A percentile compares a stretch with the other conserved stretches of the same genome.
Conservation (phyloP, 2,329 filamentous ascomycete genomes). For the Botrytis cinerea region DNA sequence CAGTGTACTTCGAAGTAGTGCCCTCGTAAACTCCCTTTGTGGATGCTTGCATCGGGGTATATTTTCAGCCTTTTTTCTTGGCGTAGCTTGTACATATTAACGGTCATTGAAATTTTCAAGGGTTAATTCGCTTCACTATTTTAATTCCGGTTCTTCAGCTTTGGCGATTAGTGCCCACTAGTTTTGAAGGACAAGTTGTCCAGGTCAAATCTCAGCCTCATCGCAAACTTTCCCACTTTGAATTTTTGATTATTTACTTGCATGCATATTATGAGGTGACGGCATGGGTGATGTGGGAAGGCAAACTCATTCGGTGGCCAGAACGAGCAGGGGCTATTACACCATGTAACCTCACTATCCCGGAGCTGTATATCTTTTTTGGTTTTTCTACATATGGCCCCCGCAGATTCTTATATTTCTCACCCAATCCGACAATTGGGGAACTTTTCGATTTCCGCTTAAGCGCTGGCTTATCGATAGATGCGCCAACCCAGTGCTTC, state of each 20-base stretch:
- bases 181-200: not conserved
- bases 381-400: too few relatives aligned
- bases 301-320: not conserved
- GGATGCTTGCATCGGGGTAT: not conserved
- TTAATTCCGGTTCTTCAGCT: not conserved
- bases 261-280: not conserved
- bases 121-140: too few relatives aligned
- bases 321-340: not conserved
- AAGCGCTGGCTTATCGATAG: not conserved
- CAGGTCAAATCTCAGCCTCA: not conserved
- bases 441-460: not conserved
- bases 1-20: not conserved
- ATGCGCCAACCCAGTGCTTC: not conserved
- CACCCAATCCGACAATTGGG: not conserved
- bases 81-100: not conserved
- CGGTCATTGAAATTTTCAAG: fast-evolving
- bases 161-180: too few relatives aligned
- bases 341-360: not conserved
- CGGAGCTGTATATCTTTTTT: not conserved
- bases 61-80: not conserved
- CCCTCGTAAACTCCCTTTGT: not conserved
- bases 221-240: not conserved
- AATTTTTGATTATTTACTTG: not conserved
- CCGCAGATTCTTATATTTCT: fast-evolving
- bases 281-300: fast-evolving